phyloP scores from a whole-genome alignment of 78 protist genomes.

The Speleostelium caveatum region DNA sequence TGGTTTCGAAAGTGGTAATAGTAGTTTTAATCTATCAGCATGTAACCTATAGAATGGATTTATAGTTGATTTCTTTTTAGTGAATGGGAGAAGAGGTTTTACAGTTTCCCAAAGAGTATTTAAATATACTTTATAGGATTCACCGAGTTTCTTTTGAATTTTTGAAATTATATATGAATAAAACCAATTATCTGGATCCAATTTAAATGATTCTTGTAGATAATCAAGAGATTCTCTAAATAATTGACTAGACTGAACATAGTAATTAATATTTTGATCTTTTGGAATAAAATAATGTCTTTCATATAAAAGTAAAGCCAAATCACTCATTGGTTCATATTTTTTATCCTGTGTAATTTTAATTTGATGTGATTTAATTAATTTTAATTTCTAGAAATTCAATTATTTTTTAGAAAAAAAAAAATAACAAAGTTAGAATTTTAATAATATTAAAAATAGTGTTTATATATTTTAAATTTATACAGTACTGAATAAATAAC shows the following conservation, averaged over 20 bases:
- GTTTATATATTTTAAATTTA: neutral
- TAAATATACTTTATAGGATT: constrained; percentile 7
- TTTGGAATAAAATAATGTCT: constrained; percentile 34
- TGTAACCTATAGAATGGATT: constrained; percentile 60
- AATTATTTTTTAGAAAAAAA: too few species aligned
- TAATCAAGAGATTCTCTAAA: constrained; percentile 11
- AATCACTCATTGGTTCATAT: neutral
- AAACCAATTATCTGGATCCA: neutral
- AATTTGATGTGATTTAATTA: constrained; percentile 7
- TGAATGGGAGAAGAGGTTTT: neutral
- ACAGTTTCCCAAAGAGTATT: neutral
- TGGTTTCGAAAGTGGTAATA: constrained; percentile 5
- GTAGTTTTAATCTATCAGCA: constrained; percentile 28
- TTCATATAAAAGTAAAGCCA: constrained; percentile 28
- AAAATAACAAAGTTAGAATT: too few species aligned
- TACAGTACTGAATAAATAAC: neutral
- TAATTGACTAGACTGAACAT: neutral
- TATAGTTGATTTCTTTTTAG: neutral
- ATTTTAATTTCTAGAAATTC: constrained; percentile 2
- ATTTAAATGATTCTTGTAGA: neutral
- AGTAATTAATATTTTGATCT: neutral
- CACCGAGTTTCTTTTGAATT: constrained; percentile 9
- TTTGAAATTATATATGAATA: neutral
- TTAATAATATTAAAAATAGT: too few species aligned
- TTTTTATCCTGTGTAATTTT: constrained; percentile 1